Evolutionary conservation across 2,329 filamentous ascomycete genomes (phyloP).

Genomic region (Aspergillus pseudonomiae): DNA sequence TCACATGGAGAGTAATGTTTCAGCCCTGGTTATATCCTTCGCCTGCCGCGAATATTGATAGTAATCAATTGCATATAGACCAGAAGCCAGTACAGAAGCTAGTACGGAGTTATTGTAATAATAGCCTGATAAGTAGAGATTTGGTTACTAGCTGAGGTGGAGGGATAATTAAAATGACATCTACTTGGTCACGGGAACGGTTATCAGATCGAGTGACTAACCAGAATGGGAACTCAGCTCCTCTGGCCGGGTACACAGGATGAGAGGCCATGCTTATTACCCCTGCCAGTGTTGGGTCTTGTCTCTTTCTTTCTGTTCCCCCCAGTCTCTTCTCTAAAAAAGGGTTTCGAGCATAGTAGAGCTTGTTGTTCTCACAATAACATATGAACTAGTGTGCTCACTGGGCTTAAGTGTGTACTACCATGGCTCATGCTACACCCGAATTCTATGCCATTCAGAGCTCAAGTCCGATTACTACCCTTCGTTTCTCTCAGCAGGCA

Average conservation of each 20-base stretch:
- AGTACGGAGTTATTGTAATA: neutral
- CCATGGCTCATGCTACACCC: constrained; percentile 18
- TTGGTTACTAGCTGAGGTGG: neutral
- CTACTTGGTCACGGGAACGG: constrained; percentile 1
- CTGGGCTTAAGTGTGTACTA: neutral
- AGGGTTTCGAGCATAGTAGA: neutral
- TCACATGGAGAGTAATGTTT: neutral
- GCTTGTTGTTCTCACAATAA: neutral
- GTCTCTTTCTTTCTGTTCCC: neutral
- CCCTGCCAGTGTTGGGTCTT: neutral
- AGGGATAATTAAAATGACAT: neutral
- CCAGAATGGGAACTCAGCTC: neutral
- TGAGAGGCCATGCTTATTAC: neutral
- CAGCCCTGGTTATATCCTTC: neutral
- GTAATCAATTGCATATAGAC: neutral
- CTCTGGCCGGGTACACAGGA: neutral
- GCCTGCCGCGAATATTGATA: neutral
- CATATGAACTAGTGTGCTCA: neutral
- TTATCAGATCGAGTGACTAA: neutral
- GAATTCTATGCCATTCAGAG: constrained; percentile 26
- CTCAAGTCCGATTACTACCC: constrained; percentile 51
- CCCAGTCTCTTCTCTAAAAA: neutral
- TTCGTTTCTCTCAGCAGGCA: constrained; percentile 48
- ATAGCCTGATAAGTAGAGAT: neutral
- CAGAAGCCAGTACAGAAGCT: neutral